A percentile compares a stretch with the other conserved stretches of the same genome.
Conservation (phyloP, 345 rosid species). For the Hypericum androsaemum region DNA sequence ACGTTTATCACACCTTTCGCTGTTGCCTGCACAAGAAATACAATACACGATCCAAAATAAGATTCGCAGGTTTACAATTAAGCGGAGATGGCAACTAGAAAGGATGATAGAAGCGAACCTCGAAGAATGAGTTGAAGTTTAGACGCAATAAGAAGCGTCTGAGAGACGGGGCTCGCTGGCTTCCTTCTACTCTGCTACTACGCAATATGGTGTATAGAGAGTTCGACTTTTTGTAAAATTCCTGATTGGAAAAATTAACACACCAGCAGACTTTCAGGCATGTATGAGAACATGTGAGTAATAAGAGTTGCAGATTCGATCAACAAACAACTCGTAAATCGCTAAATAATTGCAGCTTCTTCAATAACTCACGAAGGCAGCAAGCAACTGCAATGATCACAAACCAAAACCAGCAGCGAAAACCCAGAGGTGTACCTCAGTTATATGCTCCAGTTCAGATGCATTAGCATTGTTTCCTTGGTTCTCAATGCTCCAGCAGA, state of each 20-base stretch:
- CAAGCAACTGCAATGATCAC: too few relatives aligned
- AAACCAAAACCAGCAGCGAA: too few relatives aligned
- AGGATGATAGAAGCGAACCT: constrained; percentile 32
- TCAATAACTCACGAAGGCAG: too few relatives aligned
- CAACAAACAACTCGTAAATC: too few relatives aligned
- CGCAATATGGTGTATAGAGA: constrained; percentile 81
- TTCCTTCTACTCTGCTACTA: constrained; percentile 89
- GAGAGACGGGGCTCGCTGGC: constrained; percentile 92
- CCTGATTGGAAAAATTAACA: constrained; percentile 32
- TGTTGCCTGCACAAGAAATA: constrained; percentile 45
- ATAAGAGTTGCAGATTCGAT: too few relatives aligned
- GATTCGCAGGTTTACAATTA: background rate
- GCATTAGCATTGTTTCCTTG: constrained; percentile 72
- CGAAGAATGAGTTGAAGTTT: constrained; percentile 81
- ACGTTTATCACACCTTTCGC: constrained; percentile 78
- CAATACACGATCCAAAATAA: constrained; percentile 2
- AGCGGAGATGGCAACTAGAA: background rate
- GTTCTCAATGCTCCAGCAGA: constrained; percentile 95
- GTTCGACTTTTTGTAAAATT: constrained; percentile 91
- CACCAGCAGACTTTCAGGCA: background rate
- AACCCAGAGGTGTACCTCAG: constrained; percentile 42
- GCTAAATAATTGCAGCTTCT: too few relatives aligned
- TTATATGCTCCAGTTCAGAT: constrained; percentile 67
- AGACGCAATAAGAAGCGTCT: constrained; percentile 89
- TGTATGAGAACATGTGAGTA: too few relatives aligned